Percentiles rank a stretch among this genome's conserved stretches.
phyloP scores from a whole-genome alignment of 1,284 basidiomycete genomes.

The Tremellales sp. region DNA sequence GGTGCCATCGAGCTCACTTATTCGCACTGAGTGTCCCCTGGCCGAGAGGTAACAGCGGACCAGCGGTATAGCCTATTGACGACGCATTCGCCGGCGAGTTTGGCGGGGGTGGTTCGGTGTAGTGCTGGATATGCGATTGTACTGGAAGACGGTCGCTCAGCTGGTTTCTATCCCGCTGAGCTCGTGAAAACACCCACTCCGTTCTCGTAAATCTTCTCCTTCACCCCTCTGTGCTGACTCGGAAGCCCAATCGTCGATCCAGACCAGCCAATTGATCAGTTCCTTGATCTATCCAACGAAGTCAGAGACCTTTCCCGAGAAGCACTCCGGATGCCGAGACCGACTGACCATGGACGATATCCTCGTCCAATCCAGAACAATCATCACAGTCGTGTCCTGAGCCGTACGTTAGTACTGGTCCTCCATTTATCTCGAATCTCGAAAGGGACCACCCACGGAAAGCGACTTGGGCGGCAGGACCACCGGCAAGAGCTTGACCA shows the following conservation, averaged over 20 bases:
- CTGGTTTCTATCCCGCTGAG: not conserved
- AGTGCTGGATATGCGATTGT: constrained; percentile 81
- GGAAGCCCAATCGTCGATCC: constrained; percentile 72
- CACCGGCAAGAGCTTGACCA: constrained; percentile 73
- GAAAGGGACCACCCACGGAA: constrained; percentile 22
- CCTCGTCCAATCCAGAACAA: constrained; percentile 91
- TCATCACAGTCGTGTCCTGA: constrained; percentile 75
- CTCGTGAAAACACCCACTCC: not conserved
- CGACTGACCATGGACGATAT: constrained; percentile 71
- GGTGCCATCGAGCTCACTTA: constrained; percentile 27
- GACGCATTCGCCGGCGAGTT: constrained; percentile 56
- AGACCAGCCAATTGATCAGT: constrained; percentile 75
- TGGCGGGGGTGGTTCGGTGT: constrained; percentile 66
- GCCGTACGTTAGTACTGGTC: constrained; percentile 51
- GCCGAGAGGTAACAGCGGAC: constrained; percentile 65
- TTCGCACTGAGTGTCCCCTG: constrained; percentile 77
- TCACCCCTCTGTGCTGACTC: constrained; percentile 42
- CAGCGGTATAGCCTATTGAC: constrained; percentile 39
- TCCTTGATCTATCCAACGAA: constrained; percentile 58
- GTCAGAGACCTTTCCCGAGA: not conserved
- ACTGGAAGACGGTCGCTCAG: constrained; percentile 54
- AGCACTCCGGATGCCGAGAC: not conserved
- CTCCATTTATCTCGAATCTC: not conserved
- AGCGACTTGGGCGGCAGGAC: constrained; percentile 63
- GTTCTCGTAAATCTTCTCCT: constrained; percentile 65